These are phyloP conservation scores for Candida caryicola DNA, from an alignment of 805 yeast genomes.

Conservation along the genomic window DNA sequence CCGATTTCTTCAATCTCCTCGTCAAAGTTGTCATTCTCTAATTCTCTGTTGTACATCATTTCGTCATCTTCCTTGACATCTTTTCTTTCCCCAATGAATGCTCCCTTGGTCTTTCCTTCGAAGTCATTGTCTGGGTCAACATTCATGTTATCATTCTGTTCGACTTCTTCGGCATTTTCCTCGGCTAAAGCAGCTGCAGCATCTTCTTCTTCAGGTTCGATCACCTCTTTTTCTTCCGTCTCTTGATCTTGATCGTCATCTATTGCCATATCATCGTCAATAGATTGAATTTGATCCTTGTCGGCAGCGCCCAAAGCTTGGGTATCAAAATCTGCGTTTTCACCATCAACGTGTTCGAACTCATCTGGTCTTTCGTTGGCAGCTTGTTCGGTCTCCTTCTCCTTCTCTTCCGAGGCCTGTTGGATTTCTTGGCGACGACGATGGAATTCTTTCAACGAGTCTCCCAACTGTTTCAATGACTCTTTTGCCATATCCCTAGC, in stretches of 20 bases:
- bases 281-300: slow-evolving; percentile 69
- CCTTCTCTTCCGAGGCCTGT: slow-evolving; percentile 50
- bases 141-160: slow-evolving; percentile 25
- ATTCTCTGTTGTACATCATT: slow-evolving; percentile 17
- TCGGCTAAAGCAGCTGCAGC: slow-evolving; percentile 9
- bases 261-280: slow-evolving; percentile 78
- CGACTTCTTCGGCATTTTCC: slow-evolving; percentile 28
- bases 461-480: slow-evolving; percentile 85
- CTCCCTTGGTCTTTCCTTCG: slow-evolving; percentile 50
- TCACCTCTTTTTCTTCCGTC: slow-evolving; percentile 6
- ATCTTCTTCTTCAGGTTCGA: slow-evolving; percentile 18
- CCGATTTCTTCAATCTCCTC: slow-evolving; percentile 10
- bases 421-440: slow-evolving; percentile 85
- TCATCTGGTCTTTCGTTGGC: slow-evolving; percentile 78
- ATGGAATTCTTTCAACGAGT: slow-evolving; percentile 86
- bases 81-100: slow-evolving; percentile 48
- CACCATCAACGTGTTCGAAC: slow-evolving; percentile 80
- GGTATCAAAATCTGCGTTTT: slow-evolving; percentile 71
- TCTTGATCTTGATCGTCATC: slow-evolving; percentile 54
- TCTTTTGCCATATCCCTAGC: slow-evolving; percentile 70
- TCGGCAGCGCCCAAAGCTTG: slow-evolving; percentile 93
- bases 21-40: slow-evolving; percentile 19
- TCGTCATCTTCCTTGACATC: slow-evolving; percentile 31
- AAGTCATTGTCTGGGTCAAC: slow-evolving; percentile 42
- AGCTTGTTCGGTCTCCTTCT: slow-evolving; percentile 43